phyloP scores from a whole-genome alignment of 2,329 filamentous ascomycete genomes.

The Trematosphaeria pertusa region DNA sequence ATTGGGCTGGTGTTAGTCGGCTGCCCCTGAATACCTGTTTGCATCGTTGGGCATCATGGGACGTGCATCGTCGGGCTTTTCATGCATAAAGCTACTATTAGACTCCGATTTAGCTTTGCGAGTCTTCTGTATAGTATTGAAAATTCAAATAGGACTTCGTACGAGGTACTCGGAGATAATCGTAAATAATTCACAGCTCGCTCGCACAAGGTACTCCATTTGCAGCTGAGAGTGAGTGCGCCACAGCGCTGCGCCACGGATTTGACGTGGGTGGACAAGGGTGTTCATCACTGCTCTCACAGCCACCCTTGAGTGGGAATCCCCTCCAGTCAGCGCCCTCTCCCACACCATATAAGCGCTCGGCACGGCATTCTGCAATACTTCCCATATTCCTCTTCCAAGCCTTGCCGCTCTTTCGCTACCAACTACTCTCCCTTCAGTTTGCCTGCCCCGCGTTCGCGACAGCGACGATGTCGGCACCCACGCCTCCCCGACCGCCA shows the following conservation, averaged over 20 bases:
- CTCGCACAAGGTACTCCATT: too few species aligned
- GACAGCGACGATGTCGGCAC: constrained; percentile 37
- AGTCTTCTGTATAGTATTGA: too few species aligned
- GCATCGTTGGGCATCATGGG: neutral
- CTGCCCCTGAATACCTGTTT: neutral
- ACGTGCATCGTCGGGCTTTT: too few species aligned
- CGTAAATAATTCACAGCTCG: too few species aligned
- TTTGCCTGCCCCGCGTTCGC: constrained; percentile 8
- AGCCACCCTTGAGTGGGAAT: constrained; percentile 9
- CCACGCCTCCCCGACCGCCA: constrained; percentile 46
- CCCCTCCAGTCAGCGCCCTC: constrained; percentile 24
- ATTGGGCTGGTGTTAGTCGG: constrained; percentile 21
- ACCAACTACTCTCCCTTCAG: neutral
- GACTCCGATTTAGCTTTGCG: too few species aligned
- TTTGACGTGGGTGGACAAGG: constrained; percentile 1
- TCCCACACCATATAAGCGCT: constrained; percentile 30
- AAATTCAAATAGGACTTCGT: too few species aligned
- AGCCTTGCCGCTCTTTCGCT: constrained; percentile 1
- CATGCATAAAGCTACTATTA: too few species aligned
- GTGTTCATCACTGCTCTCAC: too few species aligned
- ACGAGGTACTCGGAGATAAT: too few species aligned
- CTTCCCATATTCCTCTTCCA: constrained; percentile 4
- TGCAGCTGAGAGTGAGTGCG: too few species aligned
- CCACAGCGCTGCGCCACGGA: constrained; percentile 7
- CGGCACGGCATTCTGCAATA: constrained; percentile 15